phyloP scores from a whole-genome alignment of 495 filamentous ascomycete species.

The Annulohypoxylon maeteangense region DNA sequence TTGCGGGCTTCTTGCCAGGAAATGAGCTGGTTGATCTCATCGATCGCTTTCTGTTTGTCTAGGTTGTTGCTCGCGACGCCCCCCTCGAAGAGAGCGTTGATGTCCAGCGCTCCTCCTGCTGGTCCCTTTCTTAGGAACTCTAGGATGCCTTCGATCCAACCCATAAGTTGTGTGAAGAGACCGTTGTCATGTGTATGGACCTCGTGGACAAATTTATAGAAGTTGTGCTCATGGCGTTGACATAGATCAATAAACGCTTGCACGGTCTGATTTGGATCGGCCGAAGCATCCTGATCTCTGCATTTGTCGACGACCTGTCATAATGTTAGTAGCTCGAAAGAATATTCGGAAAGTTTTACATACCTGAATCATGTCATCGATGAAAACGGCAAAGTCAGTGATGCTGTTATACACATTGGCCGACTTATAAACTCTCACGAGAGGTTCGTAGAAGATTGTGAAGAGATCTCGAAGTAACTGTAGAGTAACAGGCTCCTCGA shows the following conservation, averaged over 20 bases:
- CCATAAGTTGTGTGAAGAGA: constrained; percentile 94
- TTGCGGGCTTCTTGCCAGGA: constrained; percentile 94
- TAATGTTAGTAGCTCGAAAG: constrained; percentile 24
- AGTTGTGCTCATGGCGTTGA: constrained; percentile 91
- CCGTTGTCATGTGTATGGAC: constrained; percentile 98
- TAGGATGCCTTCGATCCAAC: constrained; percentile 96
- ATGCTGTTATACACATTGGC: constrained; percentile 97
- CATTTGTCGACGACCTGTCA: constrained; percentile 80
- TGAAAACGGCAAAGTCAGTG: constrained; percentile 92
- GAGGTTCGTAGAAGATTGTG: constrained; percentile 97
- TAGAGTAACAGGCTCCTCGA: constrained; percentile 93
- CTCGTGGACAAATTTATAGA: constrained; percentile 99
- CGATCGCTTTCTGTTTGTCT: constrained; percentile 75
- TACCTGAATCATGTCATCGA: constrained; percentile 85
- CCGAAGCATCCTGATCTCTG: constrained; percentile 89
- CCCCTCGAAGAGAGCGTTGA: constrained; percentile 90
- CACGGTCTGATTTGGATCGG: constrained; percentile 98
- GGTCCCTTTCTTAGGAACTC: constrained; percentile 92
- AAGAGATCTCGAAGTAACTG: constrained; percentile 96
- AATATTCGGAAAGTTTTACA: constrained; percentile 16
- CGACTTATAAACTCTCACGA: constrained; percentile 97
- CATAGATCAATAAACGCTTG: constrained; percentile 98
- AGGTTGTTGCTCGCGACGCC: constrained; percentile 73
- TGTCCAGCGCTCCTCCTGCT: constrained; percentile 79
- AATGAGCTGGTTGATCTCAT: constrained; percentile 85